Evolutionary conservation across 1,284 basidiomycete species (phyloP), one percentile per base, ranked within the genome.

Genomic region (Xerocomus cyaneibrunnescens): DNA sequence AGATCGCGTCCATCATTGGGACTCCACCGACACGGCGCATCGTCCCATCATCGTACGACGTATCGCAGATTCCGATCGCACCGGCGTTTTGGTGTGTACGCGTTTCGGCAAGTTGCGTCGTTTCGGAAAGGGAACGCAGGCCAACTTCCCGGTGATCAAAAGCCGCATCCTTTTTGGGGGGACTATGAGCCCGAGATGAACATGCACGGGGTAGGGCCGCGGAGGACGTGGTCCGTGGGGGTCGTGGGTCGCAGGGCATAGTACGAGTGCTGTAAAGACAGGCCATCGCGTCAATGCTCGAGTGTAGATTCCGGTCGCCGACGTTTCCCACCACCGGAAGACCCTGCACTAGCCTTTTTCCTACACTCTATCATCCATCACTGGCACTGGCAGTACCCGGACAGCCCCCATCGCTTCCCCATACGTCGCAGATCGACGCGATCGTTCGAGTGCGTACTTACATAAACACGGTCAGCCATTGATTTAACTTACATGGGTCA

Each of bases 351-450:
- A 28, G 25, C 17, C 25, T 16, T 17, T 40, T 40, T 28, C 14
- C 22, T 16, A 39, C 22, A 14, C 7, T 14, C 10, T 6, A 22
- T 13, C 16, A 35, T n/a, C 28, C 40, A 21, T 30, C 42, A 44
- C n/a, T n/a, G n/a, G n/a, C 7, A 36, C 9, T n/a, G n/a, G 22
- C 27, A 39, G 37, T 14, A 16, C 3, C 9, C 2, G 46, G 21
- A 48, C 46, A 48, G 46, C 46, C 45, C 21, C 45, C 13, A 19
- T 40, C 13, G 12, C 22, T 39, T 39, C 46, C 31, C 30, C 36
- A 47, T 41, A 25, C 31, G 32, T 34, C 19, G 30, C 30, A 30
- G 48, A 49, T 49, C 40, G 48, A 49, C 48, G 16, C 5, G 22
- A 23, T 48, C 31, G 31, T 28, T 48, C 37, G 21, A 28, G 6